Evolutionary conservation across 306 rosid species (phyloP).

Genomic region (Herpetospermum pedunculosum): DNA sequence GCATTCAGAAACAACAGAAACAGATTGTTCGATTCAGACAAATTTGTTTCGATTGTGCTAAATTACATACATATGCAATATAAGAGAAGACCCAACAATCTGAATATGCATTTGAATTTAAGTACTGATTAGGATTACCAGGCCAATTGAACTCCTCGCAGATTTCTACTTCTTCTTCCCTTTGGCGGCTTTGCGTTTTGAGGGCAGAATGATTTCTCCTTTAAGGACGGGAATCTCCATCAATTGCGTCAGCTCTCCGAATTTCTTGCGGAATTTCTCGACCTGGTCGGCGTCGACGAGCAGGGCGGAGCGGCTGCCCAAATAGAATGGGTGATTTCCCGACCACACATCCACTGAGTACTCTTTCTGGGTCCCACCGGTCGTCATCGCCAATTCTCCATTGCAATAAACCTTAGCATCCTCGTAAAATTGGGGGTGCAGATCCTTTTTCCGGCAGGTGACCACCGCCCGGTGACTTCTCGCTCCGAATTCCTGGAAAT

Average conservation of each 20-base stretch:
- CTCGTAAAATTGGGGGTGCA: slow-evolving; percentile 62
- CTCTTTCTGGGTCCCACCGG: slow-evolving; percentile 90
- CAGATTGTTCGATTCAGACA: background rate
- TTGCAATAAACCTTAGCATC: slow-evolving; percentile 84
- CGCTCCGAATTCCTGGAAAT: slow-evolving; percentile 17
- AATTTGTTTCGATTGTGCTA: background rate
- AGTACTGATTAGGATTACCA: background rate
- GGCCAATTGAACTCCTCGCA: background rate
- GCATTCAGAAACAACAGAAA: background rate
- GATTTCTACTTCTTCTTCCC: slow-evolving; percentile 60
- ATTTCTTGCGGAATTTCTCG: slow-evolving; percentile 91
- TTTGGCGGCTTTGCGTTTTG: slow-evolving; percentile 48
- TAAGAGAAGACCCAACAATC: background rate
- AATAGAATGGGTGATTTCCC: slow-evolving; percentile 91
- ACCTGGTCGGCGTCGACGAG: slow-evolving; percentile 68
- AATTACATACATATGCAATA: background rate
- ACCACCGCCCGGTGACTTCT: slow-evolving; percentile 23
- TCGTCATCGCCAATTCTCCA: slow-evolving; percentile 71
- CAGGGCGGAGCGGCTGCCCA: slow-evolving; percentile 52
- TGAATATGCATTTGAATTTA: background rate
- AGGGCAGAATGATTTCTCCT: slow-evolving; percentile 69
- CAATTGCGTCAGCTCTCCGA: slow-evolving; percentile 36
- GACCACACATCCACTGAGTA: slow-evolving; percentile 92
- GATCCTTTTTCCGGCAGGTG: slow-evolving; percentile 77
- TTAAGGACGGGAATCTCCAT: slow-evolving; percentile 83